Evolutionary conservation across 1,284 basidiomycete genomes (phyloP).

Genomic region (Cutaneotrichosporon cavernicola): DNA sequence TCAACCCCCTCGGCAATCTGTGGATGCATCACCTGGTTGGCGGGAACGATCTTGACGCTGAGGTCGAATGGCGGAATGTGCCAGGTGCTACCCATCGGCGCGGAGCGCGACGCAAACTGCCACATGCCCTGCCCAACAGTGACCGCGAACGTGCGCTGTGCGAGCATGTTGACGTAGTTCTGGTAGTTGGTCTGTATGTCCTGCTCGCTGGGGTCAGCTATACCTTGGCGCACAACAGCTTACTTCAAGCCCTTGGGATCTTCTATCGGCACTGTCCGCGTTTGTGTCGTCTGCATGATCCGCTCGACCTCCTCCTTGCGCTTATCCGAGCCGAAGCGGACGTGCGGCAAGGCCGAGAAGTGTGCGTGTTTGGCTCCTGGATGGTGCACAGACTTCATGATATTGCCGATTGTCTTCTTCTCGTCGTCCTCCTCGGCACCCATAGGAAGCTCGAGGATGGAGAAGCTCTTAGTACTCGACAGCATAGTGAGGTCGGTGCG

Average conservation of each 20-base stretch:
- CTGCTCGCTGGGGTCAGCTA: slow-evolving; percentile 28
- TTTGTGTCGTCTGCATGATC: slow-evolving; percentile 74
- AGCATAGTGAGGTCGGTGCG: slow-evolving; percentile 67
- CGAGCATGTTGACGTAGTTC: slow-evolving; percentile 69
- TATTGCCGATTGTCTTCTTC: slow-evolving; percentile 29
- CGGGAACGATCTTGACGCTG: slow-evolving; percentile 64
- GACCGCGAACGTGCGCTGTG: slow-evolving; percentile 78
- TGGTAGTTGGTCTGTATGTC: slow-evolving; percentile 64
- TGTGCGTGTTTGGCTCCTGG: slow-evolving; percentile 19
- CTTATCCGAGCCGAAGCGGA: slow-evolving; percentile 81
- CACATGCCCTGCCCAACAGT: slow-evolving; percentile 84
- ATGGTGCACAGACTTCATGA: slow-evolving; percentile 15
- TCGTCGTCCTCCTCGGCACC: slow-evolving; percentile 21
- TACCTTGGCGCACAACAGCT: slow-evolving; percentile 31
- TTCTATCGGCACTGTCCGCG: slow-evolving; percentile 65
- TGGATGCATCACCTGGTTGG: slow-evolving; percentile 55
- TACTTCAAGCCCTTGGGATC: slow-evolving; percentile 73
- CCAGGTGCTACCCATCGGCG: slow-evolving; percentile 72
- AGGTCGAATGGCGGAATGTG: slow-evolving; percentile 77
- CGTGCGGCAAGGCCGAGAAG: slow-evolving; percentile 56
- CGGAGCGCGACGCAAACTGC: slow-evolving; percentile 72
- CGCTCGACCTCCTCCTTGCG: slow-evolving; percentile 81
- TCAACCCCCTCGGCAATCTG: slow-evolving; percentile 68
- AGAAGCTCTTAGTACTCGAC: slow-evolving; percentile 13
- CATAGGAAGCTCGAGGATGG: slow-evolving; percentile 24